Base-by-base conservation (phyloP, 179 eudicot genomes). In the Amaranthus tricolor region DNA sequence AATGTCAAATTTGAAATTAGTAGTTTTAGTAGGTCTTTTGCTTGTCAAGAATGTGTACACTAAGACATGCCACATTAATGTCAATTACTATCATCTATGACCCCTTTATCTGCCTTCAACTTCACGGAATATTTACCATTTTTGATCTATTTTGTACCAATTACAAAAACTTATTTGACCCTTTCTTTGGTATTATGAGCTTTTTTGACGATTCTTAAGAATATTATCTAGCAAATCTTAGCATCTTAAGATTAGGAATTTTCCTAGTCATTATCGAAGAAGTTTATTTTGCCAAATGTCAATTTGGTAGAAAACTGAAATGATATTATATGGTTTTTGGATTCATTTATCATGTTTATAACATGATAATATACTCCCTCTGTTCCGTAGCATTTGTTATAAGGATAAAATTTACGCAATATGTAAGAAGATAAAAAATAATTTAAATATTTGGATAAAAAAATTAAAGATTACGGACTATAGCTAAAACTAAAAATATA, bases 91-190 rank as follows among this genome's bases (percentile, higher is more conserved):
- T 47, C 16, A 31, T 50, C 21, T 9, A 44, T 77, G 71, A 50
- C 74, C 68, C 68, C 44, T 40, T 80, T 53, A 77, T 76, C 77
- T 73, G 57, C 67, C 43, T 76, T 53, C 47, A 14, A 64, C 40
- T 52, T 61, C 52, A 21, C 17, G 31, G n/a, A 62, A 61, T n/a
- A 57, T 67, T 57, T 51, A 54, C 43, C 13, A 55, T 64, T 77
- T 68, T 73, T 77, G 78, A 73, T 75, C 55, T 14, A 55, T 81
- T 70, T 81, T 61, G 21, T 53, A 31, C 19, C 56, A n/a, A 19
- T n/a, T 52, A 10, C 9, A 21, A 5, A 44, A 53, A 17, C 56
- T 51, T 57, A 73, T 56, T 73, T 81, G 67, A 73, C 74, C 55
- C n/a, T 62, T 68, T 68, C 52, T 73, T 52, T 67, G 62, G 71